These are phyloP conservation scores for Acer campestre DNA, from an alignment of 345 rosid genomes.

Conservation along the genomic window DNA sequence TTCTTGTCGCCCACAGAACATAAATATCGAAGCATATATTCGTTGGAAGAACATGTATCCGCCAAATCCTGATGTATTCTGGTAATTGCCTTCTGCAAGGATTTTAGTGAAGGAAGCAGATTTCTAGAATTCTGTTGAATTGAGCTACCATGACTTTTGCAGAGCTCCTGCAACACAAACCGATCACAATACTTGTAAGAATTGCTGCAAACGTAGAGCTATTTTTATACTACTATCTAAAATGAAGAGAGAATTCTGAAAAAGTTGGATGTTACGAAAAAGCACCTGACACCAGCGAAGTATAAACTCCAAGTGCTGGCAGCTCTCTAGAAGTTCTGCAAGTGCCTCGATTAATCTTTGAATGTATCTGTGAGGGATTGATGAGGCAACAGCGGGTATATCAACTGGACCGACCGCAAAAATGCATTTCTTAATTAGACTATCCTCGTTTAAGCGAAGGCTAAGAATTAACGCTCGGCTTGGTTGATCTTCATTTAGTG, in stretches of 20 bases:
- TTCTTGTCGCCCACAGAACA: conserved; percentile 52
- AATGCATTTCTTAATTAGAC: conserved; percentile 71
- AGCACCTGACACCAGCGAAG: conserved; percentile 92
- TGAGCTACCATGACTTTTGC: conserved; percentile 79
- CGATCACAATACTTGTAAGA: conserved; percentile 3
- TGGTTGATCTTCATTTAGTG: conserved; percentile 61
- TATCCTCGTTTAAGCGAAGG: conserved; percentile 90
- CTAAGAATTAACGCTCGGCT: conserved; percentile 80
- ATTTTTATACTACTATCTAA: background rate
- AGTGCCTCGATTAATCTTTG: conserved; percentile 84
- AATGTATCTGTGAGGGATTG: conserved; percentile 66
- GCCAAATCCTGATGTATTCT: conserved; percentile 89
- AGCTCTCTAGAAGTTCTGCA: conserved; percentile 77
- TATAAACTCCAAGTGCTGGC: conserved; percentile 86
- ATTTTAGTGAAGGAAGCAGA: conserved; percentile 78
- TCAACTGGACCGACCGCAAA: conserved; percentile 74
- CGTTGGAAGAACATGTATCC: conserved; percentile 90
- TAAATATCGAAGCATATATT: conserved; percentile 78
- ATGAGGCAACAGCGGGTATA: conserved; percentile 67
- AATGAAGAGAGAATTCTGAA: background rate
- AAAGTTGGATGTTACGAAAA: background rate
- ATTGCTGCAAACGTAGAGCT: background rate
- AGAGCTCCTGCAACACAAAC: conserved; percentile 61
- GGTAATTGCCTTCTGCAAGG: conserved; percentile 82
- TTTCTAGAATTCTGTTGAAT: conserved; percentile 80